phyloP scores from a whole-genome alignment of 176 grass and related monocot genomes.

The maize (Zea mays) region DNA sequence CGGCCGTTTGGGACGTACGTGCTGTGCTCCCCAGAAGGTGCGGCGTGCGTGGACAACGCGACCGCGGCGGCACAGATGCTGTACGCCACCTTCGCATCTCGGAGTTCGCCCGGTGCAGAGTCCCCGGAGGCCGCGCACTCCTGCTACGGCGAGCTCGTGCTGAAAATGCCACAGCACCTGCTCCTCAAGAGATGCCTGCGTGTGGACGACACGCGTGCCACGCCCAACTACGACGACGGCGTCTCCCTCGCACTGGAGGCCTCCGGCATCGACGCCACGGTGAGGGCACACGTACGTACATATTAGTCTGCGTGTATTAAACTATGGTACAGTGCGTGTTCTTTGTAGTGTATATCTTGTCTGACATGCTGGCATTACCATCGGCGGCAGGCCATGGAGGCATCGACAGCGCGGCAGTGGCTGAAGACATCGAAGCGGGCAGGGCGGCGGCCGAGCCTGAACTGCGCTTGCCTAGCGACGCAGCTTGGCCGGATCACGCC shows the following conservation, averaged over 20 bases:
- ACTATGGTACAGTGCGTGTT: background rate
- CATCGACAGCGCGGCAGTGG: conserved; percentile 54
- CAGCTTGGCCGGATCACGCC: conserved; percentile 78
- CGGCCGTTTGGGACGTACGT: conserved; percentile 72
- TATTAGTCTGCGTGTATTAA: background rate
- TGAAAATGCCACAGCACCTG: conserved; percentile 54
- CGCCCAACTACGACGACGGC: conserved; percentile 51
- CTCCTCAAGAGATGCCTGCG: conserved; percentile 41
- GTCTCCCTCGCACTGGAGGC: conserved; percentile 71
- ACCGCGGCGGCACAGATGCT: conserved; percentile 61
- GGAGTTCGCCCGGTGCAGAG: background rate
- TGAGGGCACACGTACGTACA: conserved; percentile 8
- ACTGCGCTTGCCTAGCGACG: conserved; percentile 56
- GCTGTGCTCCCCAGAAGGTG: conserved; percentile 73
- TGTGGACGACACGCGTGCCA: background rate
- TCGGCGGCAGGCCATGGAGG: conserved; percentile 49
- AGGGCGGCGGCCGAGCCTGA: conserved; percentile 58
- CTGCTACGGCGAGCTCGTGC: conserved; percentile 57
- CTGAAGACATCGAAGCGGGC: conserved; percentile 59
- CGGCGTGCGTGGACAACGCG: conserved; percentile 60
- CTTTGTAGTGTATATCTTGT: background rate
- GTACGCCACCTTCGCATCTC: conserved; percentile 58
- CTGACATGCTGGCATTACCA: background rate
- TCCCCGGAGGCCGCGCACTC: conserved; percentile 50
- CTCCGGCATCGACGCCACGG: conserved; percentile 60